Conservation (phyloP, 495 filamentous ascomycete species). For the Corynascus novoguineensis region DNA sequence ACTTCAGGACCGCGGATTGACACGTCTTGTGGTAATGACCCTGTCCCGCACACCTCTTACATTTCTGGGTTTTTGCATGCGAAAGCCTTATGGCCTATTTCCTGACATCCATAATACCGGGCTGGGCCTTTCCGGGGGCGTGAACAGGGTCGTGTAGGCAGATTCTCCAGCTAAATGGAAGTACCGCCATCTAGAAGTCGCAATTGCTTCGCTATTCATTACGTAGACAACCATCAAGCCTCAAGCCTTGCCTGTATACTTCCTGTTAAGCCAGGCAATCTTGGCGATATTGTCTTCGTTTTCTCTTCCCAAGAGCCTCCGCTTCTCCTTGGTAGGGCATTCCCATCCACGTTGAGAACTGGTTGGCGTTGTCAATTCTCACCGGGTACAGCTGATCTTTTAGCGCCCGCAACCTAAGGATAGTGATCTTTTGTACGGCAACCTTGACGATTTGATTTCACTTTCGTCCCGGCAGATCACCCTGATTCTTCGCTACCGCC, state of each 20-base stretch:
- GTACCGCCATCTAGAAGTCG: background rate
- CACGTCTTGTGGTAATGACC: background rate
- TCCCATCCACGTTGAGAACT: background rate
- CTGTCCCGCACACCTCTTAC: background rate
- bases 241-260: background rate
- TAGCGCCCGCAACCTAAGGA: background rate
- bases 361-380: background rate
- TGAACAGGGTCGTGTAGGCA: background rate
- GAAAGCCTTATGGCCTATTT: background rate
- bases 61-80: background rate
- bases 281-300: background rate
- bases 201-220: background rate
- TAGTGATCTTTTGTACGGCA: background rate
- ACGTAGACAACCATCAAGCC: background rate
- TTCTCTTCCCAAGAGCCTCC: background rate
- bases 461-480: background rate
- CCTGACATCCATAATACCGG: background rate
- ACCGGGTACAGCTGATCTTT: background rate
- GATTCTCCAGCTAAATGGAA: background rate
- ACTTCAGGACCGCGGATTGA: background rate
- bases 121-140: background rate
- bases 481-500: background rate
- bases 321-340: background rate
- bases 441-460: background rate
- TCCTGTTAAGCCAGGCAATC: background rate